A percentile compares a stretch with the other conserved stretches of the same genome.
Evolutionary conservation across 2,329 filamentous ascomycete genomes (phyloP).

Genomic region (Madurella fahalii): DNA sequence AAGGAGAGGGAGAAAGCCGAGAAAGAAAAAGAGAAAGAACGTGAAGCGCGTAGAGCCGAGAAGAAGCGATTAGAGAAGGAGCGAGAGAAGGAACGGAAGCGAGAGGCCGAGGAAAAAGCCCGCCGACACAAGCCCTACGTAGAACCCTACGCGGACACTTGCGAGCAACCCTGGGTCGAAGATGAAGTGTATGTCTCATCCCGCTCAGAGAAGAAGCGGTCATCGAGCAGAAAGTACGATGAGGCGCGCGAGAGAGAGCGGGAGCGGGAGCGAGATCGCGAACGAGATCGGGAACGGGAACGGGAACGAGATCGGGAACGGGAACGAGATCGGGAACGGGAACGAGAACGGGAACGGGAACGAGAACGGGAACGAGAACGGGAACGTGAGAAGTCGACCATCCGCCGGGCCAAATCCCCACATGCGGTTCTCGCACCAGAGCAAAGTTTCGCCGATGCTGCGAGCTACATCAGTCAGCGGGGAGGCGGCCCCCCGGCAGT

Average conservation of each 20-base stretch:
- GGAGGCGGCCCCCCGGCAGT: slow-evolving; percentile 7
- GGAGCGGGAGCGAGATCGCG: slow-evolving; percentile 12
- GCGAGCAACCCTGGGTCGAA: slow-evolving; percentile 19
- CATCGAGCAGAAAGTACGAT: slow-evolving; percentile 29
- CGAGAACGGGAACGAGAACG: slow-evolving; percentile 12
- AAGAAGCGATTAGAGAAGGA: slow-evolving; percentile 30
- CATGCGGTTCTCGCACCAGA: slow-evolving; percentile 2
- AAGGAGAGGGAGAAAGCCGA: no score
- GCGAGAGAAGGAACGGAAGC: slow-evolving; percentile 26
- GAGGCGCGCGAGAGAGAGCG: slow-evolving; percentile 22
- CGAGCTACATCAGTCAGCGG: slow-evolving; percentile 19
- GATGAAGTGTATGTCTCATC: slow-evolving; percentile 24
- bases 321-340: slow-evolving; percentile 6
- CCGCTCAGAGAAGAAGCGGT: slow-evolving; percentile 27
- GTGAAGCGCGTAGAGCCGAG: slow-evolving; percentile 31
- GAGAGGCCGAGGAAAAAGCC: slow-evolving; percentile 30
- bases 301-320: slow-evolving; percentile 14
- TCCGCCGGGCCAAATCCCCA: slow-evolving; percentile 22
- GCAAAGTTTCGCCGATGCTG: slow-evolving; percentile 12
- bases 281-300: slow-evolving; percentile 17
- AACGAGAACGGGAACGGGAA: slow-evolving; percentile 20
- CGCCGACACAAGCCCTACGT: slow-evolving; percentile 27
- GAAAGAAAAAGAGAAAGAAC: slow-evolving; percentile 33
- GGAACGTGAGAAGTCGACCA: slow-evolving; percentile 25
- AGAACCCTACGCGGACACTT: slow-evolving; percentile 20